Base-by-base conservation (phyloP, 2,329 filamentous ascomycete species). In the Alternaria novae-zelandiae region DNA sequence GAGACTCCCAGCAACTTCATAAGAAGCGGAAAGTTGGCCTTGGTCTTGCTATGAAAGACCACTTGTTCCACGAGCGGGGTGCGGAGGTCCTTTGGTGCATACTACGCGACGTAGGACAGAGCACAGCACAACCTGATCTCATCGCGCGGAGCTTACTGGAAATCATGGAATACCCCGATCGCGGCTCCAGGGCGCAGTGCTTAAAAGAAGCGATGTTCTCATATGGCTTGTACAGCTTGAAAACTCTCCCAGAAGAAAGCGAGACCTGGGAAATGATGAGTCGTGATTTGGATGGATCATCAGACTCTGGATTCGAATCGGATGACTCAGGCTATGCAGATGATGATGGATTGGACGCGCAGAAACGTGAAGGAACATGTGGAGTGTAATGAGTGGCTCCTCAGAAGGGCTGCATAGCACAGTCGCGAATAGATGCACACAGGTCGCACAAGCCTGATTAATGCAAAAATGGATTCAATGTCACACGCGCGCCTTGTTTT, bases 251-350 rank as follows among this genome's bases (percentile, higher is more conserved):
- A 30, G 55, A 41, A 55, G 54, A 57, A 43, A 20, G 3, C 12
- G 21, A 54, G 44, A 41, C 54, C 21, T 61, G 62, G 58, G 26
- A 45, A 46, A 41, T n/a, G 43, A 11, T 53, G 50, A n/a, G 46
- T 6, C n/a, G 36, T 32, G 15, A 28, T 23, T 9, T 59, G 41
- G 28, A 5, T 21, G 45, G 17, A 41, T 10, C 12, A 46, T 17
- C 49, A 10, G 50, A 63, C 12, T 15, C 30, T n/a, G 50, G 56
- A 49, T 21, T 36, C 2, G 20, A 20, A 12, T 57, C 13, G 21
- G 43, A 56, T 41, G 30, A 50, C 36, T 47, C 28, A 54, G 26
- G 41, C 55, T 10, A 54, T 26, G 12, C 20, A 53, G 28, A 5
- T 32, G 12, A 13, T 36, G 32, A 15, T 36, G 30, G 47, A 11